Base-by-base conservation (phyloP, 2,329 filamentous ascomycete genomes). In the Mycosphaerella arachidis region DNA sequence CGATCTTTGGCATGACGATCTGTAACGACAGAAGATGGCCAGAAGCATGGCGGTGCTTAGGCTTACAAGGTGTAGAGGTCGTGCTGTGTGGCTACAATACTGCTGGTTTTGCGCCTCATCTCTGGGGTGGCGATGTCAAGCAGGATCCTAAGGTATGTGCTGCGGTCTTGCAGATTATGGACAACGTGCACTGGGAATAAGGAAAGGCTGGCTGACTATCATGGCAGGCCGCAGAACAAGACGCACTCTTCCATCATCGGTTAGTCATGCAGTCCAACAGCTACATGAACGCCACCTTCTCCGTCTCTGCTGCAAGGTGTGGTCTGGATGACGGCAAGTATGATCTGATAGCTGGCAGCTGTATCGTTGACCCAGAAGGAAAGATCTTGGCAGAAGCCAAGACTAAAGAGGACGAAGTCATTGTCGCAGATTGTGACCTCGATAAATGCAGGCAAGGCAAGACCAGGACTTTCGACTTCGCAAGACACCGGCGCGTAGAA, bases 21-120 rank as follows among this genome's bases (percentile, higher is more conserved):
- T 83, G 81, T 71, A 83, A 83, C 63, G 81, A 82, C 67, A 68
- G 81, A 10, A 73, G 81, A n/a, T 83, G 81, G 81, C 71, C 77
- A 0, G 81, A 83, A 66, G 76, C 75, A 1, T 83, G 81, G 80
- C 71, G 81, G 31, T 73, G 72, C 33, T 77, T 81, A 57, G 81
- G 80, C 0, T 71, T 83, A 6, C 79, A 82, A 65, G 79, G 79
- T 20, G 75, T 76, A 1, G 78, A 82, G 66, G 65, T 81, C 20
- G 72, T 80, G 6, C 67, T 77, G 27, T 80, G 79, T 55, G 81
- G 81, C 1, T 83, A 81, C 68, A 83, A 82, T 67, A 82, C 80
- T 1, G 78, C 77, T 4, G 75, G 76, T 0, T 82, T 74, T 63
- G 79, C 79, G 4, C 79, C 80, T 18, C 71, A 78, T 60, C 71